Conservation (phyloP, 2,329 filamentous ascomycete species). For the Epichloe sp. region DNA sequence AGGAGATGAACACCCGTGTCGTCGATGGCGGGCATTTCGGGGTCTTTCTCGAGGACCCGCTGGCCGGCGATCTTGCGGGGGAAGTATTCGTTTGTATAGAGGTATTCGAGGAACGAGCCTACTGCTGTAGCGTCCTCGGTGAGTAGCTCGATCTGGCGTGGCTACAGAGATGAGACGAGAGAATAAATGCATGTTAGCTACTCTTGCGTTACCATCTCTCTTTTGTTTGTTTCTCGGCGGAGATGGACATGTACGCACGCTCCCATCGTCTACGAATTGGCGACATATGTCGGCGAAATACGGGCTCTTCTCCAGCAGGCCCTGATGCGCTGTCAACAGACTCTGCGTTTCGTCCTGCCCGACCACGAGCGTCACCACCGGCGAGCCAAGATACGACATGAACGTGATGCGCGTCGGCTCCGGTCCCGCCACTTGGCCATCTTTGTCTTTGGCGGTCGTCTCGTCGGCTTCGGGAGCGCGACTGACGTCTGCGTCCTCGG, state of each 20-base stretch:
- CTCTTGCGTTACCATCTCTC: not conserved
- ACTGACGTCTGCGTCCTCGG: slow-evolving; percentile 13
- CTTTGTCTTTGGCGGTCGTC: slow-evolving; percentile 7
- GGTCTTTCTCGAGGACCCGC: slow-evolving; percentile 56
- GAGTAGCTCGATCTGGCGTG: slow-evolving; percentile 53
- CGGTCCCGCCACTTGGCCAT: slow-evolving; percentile 24
- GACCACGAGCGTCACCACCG: slow-evolving; percentile 55
- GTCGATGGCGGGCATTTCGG: slow-evolving; percentile 52
- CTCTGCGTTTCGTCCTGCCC: slow-evolving; percentile 45
- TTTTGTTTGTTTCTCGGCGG: not conserved
- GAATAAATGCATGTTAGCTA: not conserved
- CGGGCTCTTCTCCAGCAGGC: slow-evolving; percentile 59
- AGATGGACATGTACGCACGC: slow-evolving; percentile 32
- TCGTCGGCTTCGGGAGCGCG: slow-evolving; percentile 16
- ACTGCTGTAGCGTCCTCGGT: slow-evolving; percentile 23
- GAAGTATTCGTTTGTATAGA: slow-evolving; percentile 47
- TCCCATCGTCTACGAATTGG: slow-evolving; percentile 46
- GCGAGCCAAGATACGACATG: slow-evolving; percentile 51
- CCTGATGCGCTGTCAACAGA: slow-evolving; percentile 67
- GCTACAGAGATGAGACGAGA: slow-evolving; percentile 17
- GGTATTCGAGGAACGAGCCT: slow-evolving; percentile 27
- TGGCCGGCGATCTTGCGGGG: slow-evolving; percentile 51
- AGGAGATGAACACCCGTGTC: slow-evolving; percentile 72
- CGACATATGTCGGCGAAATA: slow-evolving; percentile 55
- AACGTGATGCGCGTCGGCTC: slow-evolving; percentile 31